Conservation (phyloP, 164 flowering plant species). For the Tetrastigma voinierianum region DNA sequence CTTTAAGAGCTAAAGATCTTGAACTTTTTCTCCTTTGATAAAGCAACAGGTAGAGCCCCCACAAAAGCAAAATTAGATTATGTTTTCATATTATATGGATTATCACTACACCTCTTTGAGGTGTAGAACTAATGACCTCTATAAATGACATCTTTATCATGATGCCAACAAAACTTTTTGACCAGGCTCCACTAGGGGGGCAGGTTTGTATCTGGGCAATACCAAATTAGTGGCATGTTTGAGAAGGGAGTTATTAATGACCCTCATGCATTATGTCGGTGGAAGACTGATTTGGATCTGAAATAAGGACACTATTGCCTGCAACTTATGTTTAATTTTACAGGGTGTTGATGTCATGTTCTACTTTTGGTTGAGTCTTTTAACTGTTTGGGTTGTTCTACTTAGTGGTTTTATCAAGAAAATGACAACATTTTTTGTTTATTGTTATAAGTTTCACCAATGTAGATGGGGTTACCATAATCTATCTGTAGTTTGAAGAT, state of each 20-base stretch:
- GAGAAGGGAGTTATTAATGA: conserved; percentile 7
- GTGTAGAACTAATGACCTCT: background rate
- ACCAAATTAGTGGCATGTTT: background rate
- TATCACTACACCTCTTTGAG: background rate
- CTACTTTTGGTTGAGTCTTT: too few species aligned
- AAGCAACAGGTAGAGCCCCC: background rate
- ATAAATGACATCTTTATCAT: background rate
- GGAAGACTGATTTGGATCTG: background rate
- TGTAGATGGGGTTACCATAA: conserved; percentile 96
- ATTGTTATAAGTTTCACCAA: conserved; percentile 78
- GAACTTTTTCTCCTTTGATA: background rate
- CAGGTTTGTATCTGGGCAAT: background rate
- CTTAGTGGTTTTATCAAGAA: too few species aligned
- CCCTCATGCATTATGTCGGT: conserved; percentile 7
- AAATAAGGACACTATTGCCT: background rate
- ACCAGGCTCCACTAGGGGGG: background rate
- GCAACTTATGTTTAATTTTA: background rate
- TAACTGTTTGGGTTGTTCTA: too few species aligned
- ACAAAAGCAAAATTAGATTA: too few species aligned
- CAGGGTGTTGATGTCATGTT: too few species aligned
- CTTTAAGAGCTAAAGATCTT: background rate
- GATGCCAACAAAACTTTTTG: background rate
- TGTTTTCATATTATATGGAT: too few species aligned
- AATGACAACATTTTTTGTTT: conserved; percentile 1
- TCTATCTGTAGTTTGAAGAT: conserved; percentile 73